Conservation (phyloP, 768 basidiomycete species). For the Coprinellus aureogranulatus region DNA sequence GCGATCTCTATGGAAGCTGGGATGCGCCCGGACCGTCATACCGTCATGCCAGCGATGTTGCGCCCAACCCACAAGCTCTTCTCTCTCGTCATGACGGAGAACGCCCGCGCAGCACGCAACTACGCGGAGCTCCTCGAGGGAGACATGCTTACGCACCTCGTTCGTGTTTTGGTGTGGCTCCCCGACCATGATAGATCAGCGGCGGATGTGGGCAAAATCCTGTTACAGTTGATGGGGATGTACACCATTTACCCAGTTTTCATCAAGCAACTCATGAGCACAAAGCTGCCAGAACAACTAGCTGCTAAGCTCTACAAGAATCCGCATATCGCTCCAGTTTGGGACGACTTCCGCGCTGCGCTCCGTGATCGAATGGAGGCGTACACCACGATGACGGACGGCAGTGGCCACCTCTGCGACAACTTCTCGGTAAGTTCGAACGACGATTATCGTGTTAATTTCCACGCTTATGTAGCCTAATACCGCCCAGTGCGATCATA, state of each 20-base stretch:
- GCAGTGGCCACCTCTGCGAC: no score
- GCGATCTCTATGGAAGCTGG: neutral
- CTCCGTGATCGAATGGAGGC: no score
- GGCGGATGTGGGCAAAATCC: neutral
- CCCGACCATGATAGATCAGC: neutral
- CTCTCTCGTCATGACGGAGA: neutral
- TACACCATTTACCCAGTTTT: neutral
- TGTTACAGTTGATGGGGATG: neutral
- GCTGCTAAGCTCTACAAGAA: no score
- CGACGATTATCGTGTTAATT: no score
- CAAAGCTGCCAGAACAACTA: no score
- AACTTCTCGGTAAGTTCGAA: no score
- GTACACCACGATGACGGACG: no score
- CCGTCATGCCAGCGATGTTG: neutral
- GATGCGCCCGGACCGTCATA: neutral
- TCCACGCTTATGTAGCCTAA: no score
- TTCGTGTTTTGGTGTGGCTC: neutral
- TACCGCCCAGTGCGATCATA: no score
- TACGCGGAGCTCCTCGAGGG: neutral
- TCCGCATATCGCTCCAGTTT: no score
- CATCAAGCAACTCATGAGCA: no score
- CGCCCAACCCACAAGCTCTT: neutral
- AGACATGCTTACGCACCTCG: neutral
- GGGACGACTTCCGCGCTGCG: no score
- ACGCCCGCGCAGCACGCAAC: neutral